Evolutionary conservation across 805 yeast genomes (phyloP).

Genomic region (Candida pseudofarinosa): DNA sequence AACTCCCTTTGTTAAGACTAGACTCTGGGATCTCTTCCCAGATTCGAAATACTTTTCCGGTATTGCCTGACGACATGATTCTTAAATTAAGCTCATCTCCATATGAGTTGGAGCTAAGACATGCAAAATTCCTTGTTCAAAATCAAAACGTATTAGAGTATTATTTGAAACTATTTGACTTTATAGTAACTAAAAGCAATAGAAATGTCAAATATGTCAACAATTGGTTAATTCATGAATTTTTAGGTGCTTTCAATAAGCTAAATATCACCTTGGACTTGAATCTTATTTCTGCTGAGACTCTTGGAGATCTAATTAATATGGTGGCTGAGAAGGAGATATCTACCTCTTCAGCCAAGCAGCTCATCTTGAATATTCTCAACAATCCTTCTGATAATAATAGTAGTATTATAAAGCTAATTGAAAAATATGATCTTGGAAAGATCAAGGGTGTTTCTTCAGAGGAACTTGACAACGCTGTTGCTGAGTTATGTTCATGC

Average conservation of each 20-base stretch:
- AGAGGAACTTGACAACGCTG: slow-evolving; percentile 30
- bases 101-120: slow-evolving; percentile 59
- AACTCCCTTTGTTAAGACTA: slow-evolving; percentile 59
- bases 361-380: slow-evolving; percentile 59
- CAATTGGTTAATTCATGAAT: slow-evolving; percentile 82
- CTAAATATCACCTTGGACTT: slow-evolving; percentile 34
- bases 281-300: slow-evolving; percentile 27
- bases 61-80: slow-evolving; percentile 58
- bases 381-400: slow-evolving; percentile 38
- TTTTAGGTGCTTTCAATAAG: slow-evolving; percentile 65
- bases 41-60: slow-evolving; percentile 45
- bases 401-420: slow-evolving; percentile 36
- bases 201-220: slow-evolving; percentile 42
- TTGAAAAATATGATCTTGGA: slow-evolving; percentile 51
- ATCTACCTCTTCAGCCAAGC: slow-evolving; percentile 66
- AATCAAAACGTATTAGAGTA: slow-evolving; percentile 47
- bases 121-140: slow-evolving; percentile 66
- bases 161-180: slow-evolving; percentile 42
- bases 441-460: slow-evolving; percentile 23
- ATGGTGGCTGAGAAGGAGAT: slow-evolving; percentile 45
- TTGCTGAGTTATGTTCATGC: slow-evolving; percentile 39
- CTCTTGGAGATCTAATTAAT: slow-evolving; percentile 52
- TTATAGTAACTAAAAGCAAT: slow-evolving; percentile 14
- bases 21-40: slow-evolving; percentile 38
- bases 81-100: slow-evolving; percentile 43